These are phyloP conservation scores for Pelargonium myrrhifolium DNA, from an alignment of 441 rosid species.

Conservation along the genomic window DNA sequence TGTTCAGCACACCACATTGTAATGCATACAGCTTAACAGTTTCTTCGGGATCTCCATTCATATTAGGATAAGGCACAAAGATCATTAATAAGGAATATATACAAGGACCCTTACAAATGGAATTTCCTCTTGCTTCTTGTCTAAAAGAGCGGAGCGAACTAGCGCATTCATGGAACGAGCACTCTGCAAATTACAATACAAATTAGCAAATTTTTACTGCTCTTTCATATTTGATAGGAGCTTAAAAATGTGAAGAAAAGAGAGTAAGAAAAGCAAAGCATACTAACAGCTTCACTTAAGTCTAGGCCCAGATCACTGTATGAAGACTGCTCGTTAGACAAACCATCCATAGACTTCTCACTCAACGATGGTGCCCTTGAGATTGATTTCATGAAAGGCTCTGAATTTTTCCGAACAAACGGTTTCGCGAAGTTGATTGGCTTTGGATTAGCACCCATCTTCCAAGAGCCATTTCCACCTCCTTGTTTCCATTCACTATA, in stretches of 20 bases:
- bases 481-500: slow-evolving; percentile 52
- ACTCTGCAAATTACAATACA: slow-evolving; percentile 36
- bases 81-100: too few relatives aligned
- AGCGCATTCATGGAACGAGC: slow-evolving; percentile 44
- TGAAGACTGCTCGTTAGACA: too few relatives aligned
- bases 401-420: slow-evolving; percentile 40
- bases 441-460: slow-evolving; percentile 33
- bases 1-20: too few relatives aligned
- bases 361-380: slow-evolving; percentile 28
- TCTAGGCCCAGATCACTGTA: too few relatives aligned
- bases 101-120: too few relatives aligned
- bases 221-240: background rate
- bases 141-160: slow-evolving; percentile 55
- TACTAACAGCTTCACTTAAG: too few relatives aligned
- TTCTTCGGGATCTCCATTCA: background rate
- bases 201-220: background rate
- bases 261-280: too few relatives aligned
- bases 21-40: background rate
- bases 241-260: background rate
- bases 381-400: slow-evolving; percentile 47
- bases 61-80: background rate
- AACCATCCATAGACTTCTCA: too few relatives aligned
- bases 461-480: slow-evolving; percentile 51
- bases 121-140: slow-evolving; percentile 63
- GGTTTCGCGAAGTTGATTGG: slow-evolving; percentile 32